Base-by-base conservation (phyloP, 2,329 filamentous ascomycete species). In the Fusarium circinatum region DNA sequence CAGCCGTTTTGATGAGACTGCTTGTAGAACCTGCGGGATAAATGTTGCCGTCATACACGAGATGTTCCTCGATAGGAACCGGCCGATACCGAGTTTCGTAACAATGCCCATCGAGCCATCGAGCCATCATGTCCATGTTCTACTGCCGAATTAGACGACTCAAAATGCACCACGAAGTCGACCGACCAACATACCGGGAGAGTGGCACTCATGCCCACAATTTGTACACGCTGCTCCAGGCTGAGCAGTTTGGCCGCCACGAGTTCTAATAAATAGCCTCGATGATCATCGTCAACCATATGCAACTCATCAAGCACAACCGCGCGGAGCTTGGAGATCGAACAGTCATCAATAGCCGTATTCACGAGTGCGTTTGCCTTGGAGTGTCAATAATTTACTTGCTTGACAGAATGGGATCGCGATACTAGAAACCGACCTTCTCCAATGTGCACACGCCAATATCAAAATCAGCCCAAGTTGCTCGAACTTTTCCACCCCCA, bases 191-290 rank as follows among this genome's bases (percentile, higher is more conserved):
- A 76, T 83, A 93, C 92, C 62, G 91, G 90, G 52, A 95, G 84
- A 1, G 93, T 95, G 9, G 93, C 93, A 76, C 93, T 95, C 93
- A 95, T 95, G 74, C 92, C 93, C 65, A 94, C 84, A 26, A 95
- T 90, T 78, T 95, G 93, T 24, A 93, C 86, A 30, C 86, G 82
- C 65, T 93, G 89, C 32, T 89, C 90, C 28, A 95, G 82, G 64
- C 90, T 88, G n/a, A 94, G 82, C 36, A 95, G 78, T 78, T 95
- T 95, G 8, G 92, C 93, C 10, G 91, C 90, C 82, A 94, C 89
- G 11, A 95, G 84, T 78, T 95, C 93, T 62, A 95, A 84, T 3
- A 95, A 85, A 78, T 95, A 95, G 8, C 93, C 93, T 18, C 93
- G 89, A 73, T 91, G 88, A 70, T 92, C 91, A 78, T 95, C 93